Percentiles rank a stretch among this genome's conserved stretches.
phyloP scores from a whole-genome alignment of 805 yeast species.

The Ogataea methylovora region DNA sequence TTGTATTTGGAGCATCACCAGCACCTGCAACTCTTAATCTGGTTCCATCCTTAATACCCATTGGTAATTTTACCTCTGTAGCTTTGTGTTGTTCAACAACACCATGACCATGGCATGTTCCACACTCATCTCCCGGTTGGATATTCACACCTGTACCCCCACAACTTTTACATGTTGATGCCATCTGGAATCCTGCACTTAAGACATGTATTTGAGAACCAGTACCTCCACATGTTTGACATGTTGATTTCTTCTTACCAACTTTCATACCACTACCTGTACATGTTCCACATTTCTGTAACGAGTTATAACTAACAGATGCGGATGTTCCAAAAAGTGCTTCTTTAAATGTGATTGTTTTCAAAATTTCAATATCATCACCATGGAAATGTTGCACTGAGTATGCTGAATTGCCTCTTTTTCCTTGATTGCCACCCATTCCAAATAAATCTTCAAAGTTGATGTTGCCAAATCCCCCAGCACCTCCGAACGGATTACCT shows the following conservation, averaged over 20 bases:
- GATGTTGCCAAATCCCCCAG: constrained; percentile 21
- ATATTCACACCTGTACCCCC: constrained; percentile 82
- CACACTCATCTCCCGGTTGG: constrained; percentile 62
- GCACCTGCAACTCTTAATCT: constrained; percentile 77
- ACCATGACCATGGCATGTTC: constrained; percentile 84
- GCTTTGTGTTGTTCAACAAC: constrained; percentile 58
- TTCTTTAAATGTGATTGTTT: constrained; percentile 73
- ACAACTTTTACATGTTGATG: constrained; percentile 84
- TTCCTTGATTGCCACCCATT: constrained; percentile 33
- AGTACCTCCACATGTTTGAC: constrained; percentile 85
- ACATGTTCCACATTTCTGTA: constrained; percentile 75
- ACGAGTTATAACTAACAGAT: constrained; percentile 61
- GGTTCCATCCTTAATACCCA: constrained; percentile 83
- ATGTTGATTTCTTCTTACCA: constrained; percentile 68
- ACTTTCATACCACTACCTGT: constrained; percentile 77
- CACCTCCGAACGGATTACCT: constrained; percentile 26
- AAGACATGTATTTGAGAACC: constrained; percentile 82
- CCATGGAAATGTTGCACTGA: constrained; percentile 77
- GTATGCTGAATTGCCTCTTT: constrained; percentile 29
- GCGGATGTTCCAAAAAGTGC: constrained; percentile 74
- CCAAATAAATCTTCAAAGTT: constrained; percentile 59
- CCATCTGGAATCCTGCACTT: constrained; percentile 95
- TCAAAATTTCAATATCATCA: constrained; percentile 75
- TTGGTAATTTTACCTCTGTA: constrained; percentile 80
- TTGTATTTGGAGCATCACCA: constrained; percentile 82